Evolutionary conservation across 441 rosid species (phyloP), one percentile per base, ranked within the genome.

Genomic region (Gossypium davidsonii): DNA sequence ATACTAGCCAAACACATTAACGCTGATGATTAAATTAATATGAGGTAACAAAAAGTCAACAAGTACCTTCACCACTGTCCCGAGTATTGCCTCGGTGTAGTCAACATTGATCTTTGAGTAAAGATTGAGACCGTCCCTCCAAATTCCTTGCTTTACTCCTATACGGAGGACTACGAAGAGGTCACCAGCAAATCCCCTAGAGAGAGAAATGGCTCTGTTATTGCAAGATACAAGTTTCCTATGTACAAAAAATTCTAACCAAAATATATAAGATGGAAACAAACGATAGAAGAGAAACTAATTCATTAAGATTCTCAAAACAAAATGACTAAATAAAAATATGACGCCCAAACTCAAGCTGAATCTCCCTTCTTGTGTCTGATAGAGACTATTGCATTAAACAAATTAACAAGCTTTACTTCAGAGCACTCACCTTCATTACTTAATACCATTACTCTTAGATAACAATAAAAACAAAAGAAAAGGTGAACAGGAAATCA

Each of bases 51-150:
- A 39, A 31, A 57, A 48, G 53, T 55, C 25, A 53, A 56, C 44
- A 58, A 60, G 14, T 57, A 94, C 97, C 97, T 92, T 84, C 39
- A 82, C 52, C 68, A 74, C 77, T 11, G 93, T 76, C 72, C 99
- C 99, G 9, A 94, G 82, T 80, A 94, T 88, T 62, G 99, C 99
- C 18, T 90, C 92, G 3, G 92, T 87, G 79, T 86, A 94, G 81
- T 91, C 93, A 28, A 94, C 63, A 79, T 66, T 80, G 82, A 94
- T 79, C 69, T 86, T 90, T 72, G 97, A 94, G 83, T 83, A 87
- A 56, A 94, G 88, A 77, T 92, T 85, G 69, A 90, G 84, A 15
- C 97, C 98, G 60, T 92, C 90, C 72, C 99, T 88, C 79, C 74
- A 72, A 76, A 91, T 89, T 78, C 98, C 99, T 74, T 72, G 88